A percentile compares a stretch with the other conserved stretches of the same genome.
These are phyloP conservation scores for Chlamydomonas sphaeroides DNA, from an alignment of 139 green algal genomes.

Conservation along the genomic window DNA sequence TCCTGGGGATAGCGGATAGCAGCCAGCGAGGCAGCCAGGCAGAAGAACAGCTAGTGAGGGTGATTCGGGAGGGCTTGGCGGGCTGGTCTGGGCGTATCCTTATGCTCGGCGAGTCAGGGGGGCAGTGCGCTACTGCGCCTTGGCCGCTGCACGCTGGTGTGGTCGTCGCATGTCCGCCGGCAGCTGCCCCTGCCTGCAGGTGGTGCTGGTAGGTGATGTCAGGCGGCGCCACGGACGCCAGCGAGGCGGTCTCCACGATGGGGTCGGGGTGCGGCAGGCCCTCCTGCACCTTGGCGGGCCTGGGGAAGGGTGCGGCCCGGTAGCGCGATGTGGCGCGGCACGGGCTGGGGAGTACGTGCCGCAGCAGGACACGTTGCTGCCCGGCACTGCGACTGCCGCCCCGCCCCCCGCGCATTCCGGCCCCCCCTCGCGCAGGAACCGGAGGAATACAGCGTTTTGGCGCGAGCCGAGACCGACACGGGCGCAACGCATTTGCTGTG, in stretches of 20 bases:
- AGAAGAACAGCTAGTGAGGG: too few relatives aligned
- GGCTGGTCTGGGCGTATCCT: too few relatives aligned
- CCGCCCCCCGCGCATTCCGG: too few relatives aligned
- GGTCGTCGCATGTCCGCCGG: too few relatives aligned
- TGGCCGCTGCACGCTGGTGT: too few relatives aligned
- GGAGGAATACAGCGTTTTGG: too few relatives aligned
- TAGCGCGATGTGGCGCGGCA: not conserved
- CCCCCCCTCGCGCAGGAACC: too few relatives aligned
- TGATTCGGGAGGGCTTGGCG: too few relatives aligned
- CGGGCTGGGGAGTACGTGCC: not conserved
- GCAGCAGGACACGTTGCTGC: not conserved
- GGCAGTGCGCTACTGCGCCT: too few relatives aligned
- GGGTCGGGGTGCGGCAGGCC: conserved; percentile 69
- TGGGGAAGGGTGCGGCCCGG: not conserved
- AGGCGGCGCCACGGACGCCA: conserved; percentile 69
- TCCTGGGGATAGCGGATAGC: too few relatives aligned
- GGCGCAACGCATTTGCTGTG: not conserved
- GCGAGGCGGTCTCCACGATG: conserved; percentile 78
- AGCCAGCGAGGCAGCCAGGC: not conserved
- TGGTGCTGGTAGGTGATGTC: conserved; percentile 64
- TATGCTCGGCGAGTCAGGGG: too few relatives aligned
- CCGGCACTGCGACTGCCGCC: not conserved
- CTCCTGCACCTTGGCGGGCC: conserved; percentile 57
- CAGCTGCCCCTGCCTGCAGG: conserved; percentile 38
- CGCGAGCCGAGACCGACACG: not conserved